Evolutionary conservation across 2,329 filamentous ascomycete species (phyloP).

Genomic region (Sordariomycetes sp.): DNA sequence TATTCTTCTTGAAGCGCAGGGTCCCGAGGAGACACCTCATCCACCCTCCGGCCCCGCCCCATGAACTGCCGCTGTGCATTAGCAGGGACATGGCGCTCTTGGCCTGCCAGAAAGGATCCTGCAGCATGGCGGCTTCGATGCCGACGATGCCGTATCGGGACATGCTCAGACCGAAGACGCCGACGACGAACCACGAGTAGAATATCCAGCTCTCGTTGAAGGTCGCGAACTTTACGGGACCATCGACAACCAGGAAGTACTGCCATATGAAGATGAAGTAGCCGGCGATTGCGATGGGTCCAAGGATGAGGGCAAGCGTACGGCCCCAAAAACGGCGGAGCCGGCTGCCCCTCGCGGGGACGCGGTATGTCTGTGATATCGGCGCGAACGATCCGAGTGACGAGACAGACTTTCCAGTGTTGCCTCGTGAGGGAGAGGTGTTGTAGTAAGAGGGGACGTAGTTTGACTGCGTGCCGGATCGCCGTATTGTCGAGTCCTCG

Average conservation of each 20-base stretch:
- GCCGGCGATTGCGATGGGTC: neutral
- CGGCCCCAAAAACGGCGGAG: slow-evolving; percentile 3
- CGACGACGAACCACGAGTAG: slow-evolving; percentile 9
- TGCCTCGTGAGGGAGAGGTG: neutral
- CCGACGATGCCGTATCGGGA: slow-evolving; percentile 7
- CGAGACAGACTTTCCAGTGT: neutral
- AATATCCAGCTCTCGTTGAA: slow-evolving; percentile 3
- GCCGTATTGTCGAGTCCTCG: neutral
- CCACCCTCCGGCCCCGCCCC: slow-evolving; percentile 8
- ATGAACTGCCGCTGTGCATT: slow-evolving; percentile 4
- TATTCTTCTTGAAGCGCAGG: neutral
- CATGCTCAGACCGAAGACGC: slow-evolving; percentile 8
- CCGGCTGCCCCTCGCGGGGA: neutral
- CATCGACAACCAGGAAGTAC: neutral
- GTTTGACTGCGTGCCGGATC: neutral
- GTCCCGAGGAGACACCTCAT: neutral
- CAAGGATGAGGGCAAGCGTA: neutral
- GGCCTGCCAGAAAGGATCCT: neutral
- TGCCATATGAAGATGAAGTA: slow-evolving; percentile 5
- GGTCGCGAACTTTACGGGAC: slow-evolving; percentile 2
- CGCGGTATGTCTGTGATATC: neutral
- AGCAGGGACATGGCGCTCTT: neutral
- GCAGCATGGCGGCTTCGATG: slow-evolving; percentile 7
- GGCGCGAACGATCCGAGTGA: neutral
- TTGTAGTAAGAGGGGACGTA: neutral